Conservation (phyloP, 225 moss, liverwort and hornwort species). For the Anthoceros angustus region DNA sequence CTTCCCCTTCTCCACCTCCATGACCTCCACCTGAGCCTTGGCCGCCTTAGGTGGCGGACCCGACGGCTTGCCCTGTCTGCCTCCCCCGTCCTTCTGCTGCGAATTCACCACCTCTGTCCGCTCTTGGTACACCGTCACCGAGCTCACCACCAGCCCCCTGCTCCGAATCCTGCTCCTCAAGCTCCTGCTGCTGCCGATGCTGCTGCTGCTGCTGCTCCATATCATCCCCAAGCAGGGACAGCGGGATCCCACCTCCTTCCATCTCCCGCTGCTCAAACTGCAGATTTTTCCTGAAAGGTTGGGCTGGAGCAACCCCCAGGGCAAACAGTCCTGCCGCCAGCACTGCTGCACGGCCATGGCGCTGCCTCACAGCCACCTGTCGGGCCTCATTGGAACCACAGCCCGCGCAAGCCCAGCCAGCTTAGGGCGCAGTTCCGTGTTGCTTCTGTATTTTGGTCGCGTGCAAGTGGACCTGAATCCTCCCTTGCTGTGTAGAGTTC, state of each 20-base stretch:
- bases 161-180: not conserved
- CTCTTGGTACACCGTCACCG: not conserved
- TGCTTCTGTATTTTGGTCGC: too few relatives aligned
- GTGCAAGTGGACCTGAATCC: too few relatives aligned
- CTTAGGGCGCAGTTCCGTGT: too few relatives aligned
- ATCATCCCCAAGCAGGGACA: not conserved
- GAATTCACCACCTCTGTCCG: slow-evolving; percentile 4
- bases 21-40: slow-evolving; percentile 23
- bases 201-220: not conserved
- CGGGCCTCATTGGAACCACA: not conserved
- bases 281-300: not conserved
- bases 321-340: slow-evolving; percentile 1
- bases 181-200: not conserved
- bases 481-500: too few relatives aligned
- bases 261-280: not conserved
- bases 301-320: not conserved
- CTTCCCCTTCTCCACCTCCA: slow-evolving; percentile 68
- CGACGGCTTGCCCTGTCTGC: not conserved
- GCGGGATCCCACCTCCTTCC: not conserved
- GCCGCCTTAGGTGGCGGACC: slow-evolving; percentile 16
- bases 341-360: not conserved
- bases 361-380: not conserved
- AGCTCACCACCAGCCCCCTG: not conserved
- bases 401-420: too few relatives aligned
- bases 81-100: not conserved